Percentiles rank a stretch among this genome's conserved stretches.
Conservation (phyloP, 768 basidiomycete genomes). For the Crassisporium funariophilum region DNA sequence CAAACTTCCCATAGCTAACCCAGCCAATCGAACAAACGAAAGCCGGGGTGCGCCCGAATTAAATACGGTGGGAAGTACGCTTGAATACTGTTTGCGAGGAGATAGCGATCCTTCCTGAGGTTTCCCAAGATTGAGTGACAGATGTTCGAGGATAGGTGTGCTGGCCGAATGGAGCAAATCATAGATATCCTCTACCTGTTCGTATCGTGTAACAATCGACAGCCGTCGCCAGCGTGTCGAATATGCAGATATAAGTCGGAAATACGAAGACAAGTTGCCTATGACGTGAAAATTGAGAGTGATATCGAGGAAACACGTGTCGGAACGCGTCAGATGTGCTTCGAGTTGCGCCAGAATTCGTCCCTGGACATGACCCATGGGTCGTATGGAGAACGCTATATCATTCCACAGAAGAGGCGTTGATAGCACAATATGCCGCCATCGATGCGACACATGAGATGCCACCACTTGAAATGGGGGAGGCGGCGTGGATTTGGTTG, state of each 20-base stretch:
- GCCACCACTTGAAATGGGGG: conserved; percentile 38
- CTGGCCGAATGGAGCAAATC: conserved; percentile 25
- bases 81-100: conserved; percentile 32
- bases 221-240: conserved; percentile 42
- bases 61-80: conserved; percentile 33
- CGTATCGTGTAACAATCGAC: conserved; percentile 29
- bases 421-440: conserved; percentile 42
- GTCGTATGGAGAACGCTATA: conserved; percentile 34
- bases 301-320: conserved; percentile 38
- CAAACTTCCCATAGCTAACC: conserved; percentile 40
- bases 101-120: conserved; percentile 24
- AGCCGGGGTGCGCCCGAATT: conserved; percentile 33
- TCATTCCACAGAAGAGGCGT: conserved; percentile 48
- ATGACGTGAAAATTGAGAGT: conserved; percentile 30
- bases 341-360: conserved; percentile 30
- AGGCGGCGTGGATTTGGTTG: not conserved
- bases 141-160: conserved; percentile 38
- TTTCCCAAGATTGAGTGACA: conserved; percentile 39
- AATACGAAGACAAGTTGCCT: conserved; percentile 26
- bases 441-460: conserved; percentile 47
- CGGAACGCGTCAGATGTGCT: conserved; percentile 41
- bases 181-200: conserved; percentile 28
- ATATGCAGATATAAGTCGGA: conserved; percentile 34
- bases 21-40: conserved; percentile 43
- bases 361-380: conserved; percentile 14